Evolutionary conservation across 106 monocot genomes (phyloP).

Genomic region (Gastrodia elata): DNA sequence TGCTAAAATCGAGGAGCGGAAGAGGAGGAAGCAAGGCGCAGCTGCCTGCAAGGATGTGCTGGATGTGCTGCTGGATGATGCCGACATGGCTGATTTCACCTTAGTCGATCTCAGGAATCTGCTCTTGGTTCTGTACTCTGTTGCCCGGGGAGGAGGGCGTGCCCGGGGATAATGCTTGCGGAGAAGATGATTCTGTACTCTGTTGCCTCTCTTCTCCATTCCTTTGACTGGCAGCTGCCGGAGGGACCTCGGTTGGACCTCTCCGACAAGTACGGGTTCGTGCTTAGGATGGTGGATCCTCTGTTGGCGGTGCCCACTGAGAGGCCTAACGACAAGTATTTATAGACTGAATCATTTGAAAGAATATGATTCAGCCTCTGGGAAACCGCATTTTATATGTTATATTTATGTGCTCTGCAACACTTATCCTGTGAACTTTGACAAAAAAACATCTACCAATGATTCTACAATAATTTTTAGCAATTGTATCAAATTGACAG

Average conservation of each 20-base stretch:
- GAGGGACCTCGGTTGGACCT: neutral
- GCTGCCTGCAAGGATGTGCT: conserved; percentile 28
- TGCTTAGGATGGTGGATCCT: neutral
- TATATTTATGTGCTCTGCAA: too few relatives aligned
- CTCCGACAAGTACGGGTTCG: neutral
- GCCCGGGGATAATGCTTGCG: conserved; percentile 6
- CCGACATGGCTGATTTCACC: conserved; percentile 32
- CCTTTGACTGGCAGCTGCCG: conserved; percentile 3
- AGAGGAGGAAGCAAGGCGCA: neutral
- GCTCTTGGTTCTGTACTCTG: conserved; percentile 44
- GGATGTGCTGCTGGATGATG: conserved; percentile 32
- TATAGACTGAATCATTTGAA: too few relatives aligned
- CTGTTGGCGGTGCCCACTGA: conserved; percentile 5
- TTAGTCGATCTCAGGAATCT: conserved; percentile 37
- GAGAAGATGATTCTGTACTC: conserved; percentile 15
- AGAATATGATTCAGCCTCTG: too few relatives aligned
- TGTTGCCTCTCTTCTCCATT: conserved; percentile 8
- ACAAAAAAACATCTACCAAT: too few relatives aligned
- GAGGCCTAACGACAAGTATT: too few relatives aligned
- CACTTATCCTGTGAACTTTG: too few relatives aligned
- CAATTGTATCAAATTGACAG: too few relatives aligned
- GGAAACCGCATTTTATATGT: too few relatives aligned
- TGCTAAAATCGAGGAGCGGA: conserved; percentile 25
- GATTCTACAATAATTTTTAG: too few relatives aligned
- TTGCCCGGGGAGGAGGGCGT: conserved; percentile 17